Evolutionary conservation across 2,329 filamentous ascomycete genomes (phyloP).

Genomic region (Aspergillus hiratsukae): DNA sequence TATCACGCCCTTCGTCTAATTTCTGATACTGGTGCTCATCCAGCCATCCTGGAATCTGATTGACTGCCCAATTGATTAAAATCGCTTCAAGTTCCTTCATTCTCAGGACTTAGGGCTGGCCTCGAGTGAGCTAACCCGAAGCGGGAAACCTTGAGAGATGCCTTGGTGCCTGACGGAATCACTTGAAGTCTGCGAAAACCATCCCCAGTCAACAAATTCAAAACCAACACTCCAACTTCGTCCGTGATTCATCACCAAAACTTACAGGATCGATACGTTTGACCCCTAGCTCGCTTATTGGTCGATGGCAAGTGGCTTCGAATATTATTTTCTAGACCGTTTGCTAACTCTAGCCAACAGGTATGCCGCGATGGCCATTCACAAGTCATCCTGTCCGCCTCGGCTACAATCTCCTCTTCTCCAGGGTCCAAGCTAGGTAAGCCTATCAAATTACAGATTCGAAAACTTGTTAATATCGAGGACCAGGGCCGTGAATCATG

Average conservation of each 20-base stretch:
- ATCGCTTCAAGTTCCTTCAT: not conserved
- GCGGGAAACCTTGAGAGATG: constrained; percentile 3
- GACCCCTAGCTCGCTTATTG: not conserved
- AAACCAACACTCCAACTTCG: not conserved
- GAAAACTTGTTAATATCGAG: not conserved
- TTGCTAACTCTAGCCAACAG: not conserved
- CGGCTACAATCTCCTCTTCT: not conserved
- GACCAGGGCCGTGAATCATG: not conserved
- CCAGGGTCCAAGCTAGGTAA: not conserved
- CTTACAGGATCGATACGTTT: not conserved
- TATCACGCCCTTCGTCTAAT: no score
- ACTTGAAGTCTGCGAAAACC: no score
- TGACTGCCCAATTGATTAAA: not conserved
- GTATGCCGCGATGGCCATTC: not conserved
- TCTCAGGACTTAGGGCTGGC: not conserved
- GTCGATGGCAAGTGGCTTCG: not conserved
- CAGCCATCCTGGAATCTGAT: no score
- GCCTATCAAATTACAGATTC: not conserved
- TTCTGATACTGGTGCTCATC: no score
- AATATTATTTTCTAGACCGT: not conserved
- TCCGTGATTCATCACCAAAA: not conserved
- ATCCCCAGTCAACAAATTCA: no score
- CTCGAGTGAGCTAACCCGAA: constrained; percentile 4
- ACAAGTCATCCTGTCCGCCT: not conserved
- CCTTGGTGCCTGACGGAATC: no score